Percentiles rank a stretch among this genome's conserved stretches.
phyloP scores from a whole-genome alignment of 2,329 filamentous ascomycete species.

The Aspergillus transmontanensis region DNA sequence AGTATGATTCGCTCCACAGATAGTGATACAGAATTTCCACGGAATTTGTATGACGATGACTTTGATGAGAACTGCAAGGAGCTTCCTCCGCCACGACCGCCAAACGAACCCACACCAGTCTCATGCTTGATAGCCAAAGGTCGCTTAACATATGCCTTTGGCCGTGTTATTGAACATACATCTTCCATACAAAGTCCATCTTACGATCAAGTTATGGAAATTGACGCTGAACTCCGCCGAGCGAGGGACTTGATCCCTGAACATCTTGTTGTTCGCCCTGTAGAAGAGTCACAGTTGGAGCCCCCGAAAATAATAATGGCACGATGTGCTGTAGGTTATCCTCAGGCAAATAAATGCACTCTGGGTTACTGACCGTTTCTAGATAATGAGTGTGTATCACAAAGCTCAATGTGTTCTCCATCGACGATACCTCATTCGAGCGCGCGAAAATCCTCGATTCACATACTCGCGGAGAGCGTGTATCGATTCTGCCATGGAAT shows the following conservation, averaged over 20 bases:
- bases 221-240: constrained; percentile 60
- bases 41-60: constrained; percentile 67
- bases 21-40: constrained; percentile 63
- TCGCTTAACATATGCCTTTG: constrained; percentile 45
- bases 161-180: constrained; percentile 46
- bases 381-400: constrained; percentile 78
- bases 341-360: neutral
- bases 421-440: constrained; percentile 78
- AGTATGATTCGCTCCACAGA: constrained; percentile 66
- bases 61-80: constrained; percentile 59
- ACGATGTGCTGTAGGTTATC: constrained; percentile 63
- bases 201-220: constrained; percentile 64
- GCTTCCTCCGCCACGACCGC: constrained; percentile 60
- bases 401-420: constrained; percentile 90
- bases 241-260: constrained; percentile 70
- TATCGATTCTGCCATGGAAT: constrained; percentile 81
- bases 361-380: constrained; percentile 14
- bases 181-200: constrained; percentile 47
- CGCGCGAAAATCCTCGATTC: constrained; percentile 77
- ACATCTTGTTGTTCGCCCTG: constrained; percentile 72
- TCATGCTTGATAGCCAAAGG: constrained; percentile 54
- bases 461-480: constrained; percentile 80
- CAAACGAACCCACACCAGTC: constrained; percentile 60
- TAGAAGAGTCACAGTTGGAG: constrained; percentile 75
- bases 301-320: constrained; percentile 72